Evolutionary conservation across 495 filamentous ascomycete genomes (phyloP), one percentile per base, ranked within the genome.

Genomic region (Penicillium atrosanguineum): DNA sequence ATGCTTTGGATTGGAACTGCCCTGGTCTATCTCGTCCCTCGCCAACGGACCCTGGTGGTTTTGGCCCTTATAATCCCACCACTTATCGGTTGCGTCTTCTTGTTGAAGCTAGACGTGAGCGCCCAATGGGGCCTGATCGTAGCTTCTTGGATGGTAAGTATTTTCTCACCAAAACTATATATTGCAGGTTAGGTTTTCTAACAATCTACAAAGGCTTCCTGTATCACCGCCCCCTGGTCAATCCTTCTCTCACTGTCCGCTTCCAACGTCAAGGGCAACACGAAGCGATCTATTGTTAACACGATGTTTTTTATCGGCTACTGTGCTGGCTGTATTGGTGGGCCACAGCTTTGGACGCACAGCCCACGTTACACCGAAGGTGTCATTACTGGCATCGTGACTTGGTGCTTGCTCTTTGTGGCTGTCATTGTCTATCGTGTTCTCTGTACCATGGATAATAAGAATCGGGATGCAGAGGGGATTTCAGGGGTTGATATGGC

Each of bases 241-340:
- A 73, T 79, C 12, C 53, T 84, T 1, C 69, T 85, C 7, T 74
- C 71, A 1, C 65, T 84, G 4, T 75, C 76, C 28, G 73, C 73
- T 0, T 80, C 76, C 19, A 86, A 87, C 48, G 73, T 84, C 6
- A 79, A 81, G 6, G 83, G 83, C 15, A 86, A 85, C 66, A 86
- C 84, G 6, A 87, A 86, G 62, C 83, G 83, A 15, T 67, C 73
- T 11, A 62, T 72, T 3, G 72, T 76, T 21, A 74, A 71, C 36
- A 67, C 71, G 15, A 48, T 74, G 48, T 72, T 68, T 39, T 72
- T 74, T 53, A 67, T 71, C 31, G 70, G 65, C 0, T 74, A 72
- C 45, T 70, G 65, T 44, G 67, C 57, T 16, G 70, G 67, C 12
- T 64, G 62, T 39, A 74, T 74, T 41, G 61, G 55, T 2, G 46